Evolutionary conservation across 2,329 filamentous ascomycete species (phyloP).

Genomic region (Phialophora chinensis): DNA sequence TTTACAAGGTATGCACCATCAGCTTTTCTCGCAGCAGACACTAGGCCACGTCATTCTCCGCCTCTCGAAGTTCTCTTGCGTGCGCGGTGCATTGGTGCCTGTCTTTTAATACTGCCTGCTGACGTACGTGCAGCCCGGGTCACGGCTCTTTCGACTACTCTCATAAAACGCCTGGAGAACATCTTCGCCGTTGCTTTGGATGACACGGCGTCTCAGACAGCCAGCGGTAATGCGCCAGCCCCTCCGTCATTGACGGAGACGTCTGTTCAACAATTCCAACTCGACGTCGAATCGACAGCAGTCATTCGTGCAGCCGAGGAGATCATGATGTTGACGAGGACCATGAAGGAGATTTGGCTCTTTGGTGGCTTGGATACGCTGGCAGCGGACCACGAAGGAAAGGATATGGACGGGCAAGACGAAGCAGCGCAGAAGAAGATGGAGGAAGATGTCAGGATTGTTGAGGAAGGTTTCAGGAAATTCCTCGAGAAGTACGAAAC

Average conservation of each 20-base stretch:
- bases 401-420: constrained; percentile 49
- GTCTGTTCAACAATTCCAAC: constrained; percentile 63
- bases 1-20: constrained; percentile 30
- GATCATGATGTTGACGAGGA: constrained; percentile 64
- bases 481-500: constrained; percentile 35
- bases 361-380: constrained; percentile 69
- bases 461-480: constrained; percentile 42
- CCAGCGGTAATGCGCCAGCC: constrained; percentile 1
- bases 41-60: not conserved
- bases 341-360: constrained; percentile 70
- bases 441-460: constrained; percentile 55
- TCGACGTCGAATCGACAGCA: constrained; percentile 58
- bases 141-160: constrained; percentile 32
- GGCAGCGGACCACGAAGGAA: constrained; percentile 45
- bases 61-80: not conserved
- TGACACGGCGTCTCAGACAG: constrained; percentile 18
- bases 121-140: constrained; percentile 31
- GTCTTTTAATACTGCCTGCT: constrained; percentile 7
- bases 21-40: not conserved
- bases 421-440: constrained; percentile 48
- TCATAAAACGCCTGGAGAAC: constrained; percentile 37
- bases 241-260: constrained; percentile 54
- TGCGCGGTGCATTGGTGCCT: not conserved
- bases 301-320: constrained; percentile 68
- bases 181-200: constrained; percentile 36